Evolutionary conservation across 305 asterid species (phyloP).

Genomic region (Petunia hybrid): DNA sequence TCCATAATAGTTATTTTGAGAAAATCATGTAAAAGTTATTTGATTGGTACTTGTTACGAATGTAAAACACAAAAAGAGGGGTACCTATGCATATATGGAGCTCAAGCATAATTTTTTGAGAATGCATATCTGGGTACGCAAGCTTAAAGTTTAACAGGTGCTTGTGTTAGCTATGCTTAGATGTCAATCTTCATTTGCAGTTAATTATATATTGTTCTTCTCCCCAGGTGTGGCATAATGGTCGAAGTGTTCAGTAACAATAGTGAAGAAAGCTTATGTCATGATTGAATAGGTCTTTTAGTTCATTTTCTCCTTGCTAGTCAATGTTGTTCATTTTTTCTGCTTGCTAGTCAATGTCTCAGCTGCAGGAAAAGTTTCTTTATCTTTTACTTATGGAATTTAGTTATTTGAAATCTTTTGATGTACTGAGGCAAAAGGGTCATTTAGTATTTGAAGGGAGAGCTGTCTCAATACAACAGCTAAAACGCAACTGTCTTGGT

Average conservation of each 20-base stretch:
- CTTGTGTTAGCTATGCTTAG: neutral
- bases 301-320: constrained; percentile 4
- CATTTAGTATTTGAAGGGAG: too few relatives aligned
- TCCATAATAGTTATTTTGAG: neutral
- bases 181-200: neutral
- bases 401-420: neutral
- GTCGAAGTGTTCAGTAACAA: neutral
- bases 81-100: constrained; percentile 6
- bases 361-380: constrained; percentile 20
- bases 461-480: too few relatives aligned
- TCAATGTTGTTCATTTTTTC: neutral
- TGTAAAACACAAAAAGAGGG: neutral
- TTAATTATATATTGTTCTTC: neutral
- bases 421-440: neutral
- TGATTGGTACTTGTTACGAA: neutral
- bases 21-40: neutral
- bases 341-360: neutral
- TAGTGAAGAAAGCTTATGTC: neutral
- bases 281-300: neutral
- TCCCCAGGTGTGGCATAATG: neutral
- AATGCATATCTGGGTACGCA: neutral
- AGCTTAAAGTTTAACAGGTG: constrained; percentile 7
- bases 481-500: too few relatives aligned
- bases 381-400: constrained; percentile 20
- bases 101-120: neutral